Percentiles rank a stretch among this genome's conserved stretches.
These are phyloP conservation scores for Beauveria varroae DNA, from an alignment of 2,329 filamentous ascomycete genomes.

Conservation along the genomic window DNA sequence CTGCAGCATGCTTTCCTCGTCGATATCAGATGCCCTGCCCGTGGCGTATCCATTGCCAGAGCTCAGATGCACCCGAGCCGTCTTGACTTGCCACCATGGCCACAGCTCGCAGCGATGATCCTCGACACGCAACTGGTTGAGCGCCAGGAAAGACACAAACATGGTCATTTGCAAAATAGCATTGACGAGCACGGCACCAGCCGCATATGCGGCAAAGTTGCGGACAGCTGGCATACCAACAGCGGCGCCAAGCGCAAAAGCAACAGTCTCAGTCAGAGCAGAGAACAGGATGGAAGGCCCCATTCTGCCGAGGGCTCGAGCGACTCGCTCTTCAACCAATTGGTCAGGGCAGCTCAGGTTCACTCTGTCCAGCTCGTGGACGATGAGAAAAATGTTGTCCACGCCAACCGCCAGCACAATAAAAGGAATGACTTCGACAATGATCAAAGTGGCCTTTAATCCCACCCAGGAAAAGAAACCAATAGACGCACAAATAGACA, in stretches of 20 bases:
- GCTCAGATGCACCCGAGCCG: conserved; percentile 60
- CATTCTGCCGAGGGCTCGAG: conserved; percentile 87
- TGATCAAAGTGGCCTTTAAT: conserved; percentile 93
- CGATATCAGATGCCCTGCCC: conserved; percentile 59
- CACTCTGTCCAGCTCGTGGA: conserved; percentile 94
- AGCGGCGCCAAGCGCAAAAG: conserved; percentile 85
- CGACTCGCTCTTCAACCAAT: conserved; percentile 76
- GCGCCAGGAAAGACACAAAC: conserved; percentile 84
- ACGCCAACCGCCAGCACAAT: conserved; percentile 93
- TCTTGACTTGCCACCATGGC: conserved; percentile 76
- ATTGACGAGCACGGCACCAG: conserved; percentile 94
- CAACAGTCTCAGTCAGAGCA: conserved; percentile 87
- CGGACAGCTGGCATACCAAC: conserved; percentile 97
- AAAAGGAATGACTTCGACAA: conserved; percentile 97
- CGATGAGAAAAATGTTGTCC: conserved; percentile 97
- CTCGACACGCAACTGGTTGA: conserved; percentile 89
- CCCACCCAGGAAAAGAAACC: conserved; percentile 88
- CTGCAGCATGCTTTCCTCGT: conserved; percentile 78
- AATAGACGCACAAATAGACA: conserved; percentile 94
- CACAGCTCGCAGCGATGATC: conserved; percentile 84
- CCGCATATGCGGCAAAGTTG: conserved; percentile 95
- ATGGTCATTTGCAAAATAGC: conserved; percentile 95
- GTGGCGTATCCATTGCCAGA: conserved; percentile 46
- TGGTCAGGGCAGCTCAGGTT: conserved; percentile 89
- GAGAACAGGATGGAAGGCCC: conserved; percentile 94